phyloP scores from a whole-genome alignment of 2,329 filamentous ascomycete genomes.

The Fusarium graminum region DNA sequence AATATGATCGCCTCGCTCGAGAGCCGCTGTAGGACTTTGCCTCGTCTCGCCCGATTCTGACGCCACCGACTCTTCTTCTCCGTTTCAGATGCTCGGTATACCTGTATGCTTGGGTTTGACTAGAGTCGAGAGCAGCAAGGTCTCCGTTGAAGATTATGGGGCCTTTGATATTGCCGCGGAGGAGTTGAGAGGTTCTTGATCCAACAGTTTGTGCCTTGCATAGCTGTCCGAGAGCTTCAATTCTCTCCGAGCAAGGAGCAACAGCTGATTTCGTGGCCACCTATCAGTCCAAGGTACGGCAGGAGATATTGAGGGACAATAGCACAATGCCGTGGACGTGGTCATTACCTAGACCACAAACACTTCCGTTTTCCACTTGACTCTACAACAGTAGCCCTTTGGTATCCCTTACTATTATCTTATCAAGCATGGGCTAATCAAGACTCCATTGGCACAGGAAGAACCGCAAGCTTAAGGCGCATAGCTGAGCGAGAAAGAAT shows the following conservation, averaged over 20 bases:
- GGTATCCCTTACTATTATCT: conserved; percentile 1
- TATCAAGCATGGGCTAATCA: background rate
- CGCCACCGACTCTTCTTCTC: conserved; percentile 22
- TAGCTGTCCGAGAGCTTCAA: background rate
- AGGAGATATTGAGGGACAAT: background rate
- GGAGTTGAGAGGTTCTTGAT: background rate
- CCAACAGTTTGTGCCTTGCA: background rate
- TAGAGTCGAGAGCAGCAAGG: background rate
- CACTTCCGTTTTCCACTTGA: background rate
- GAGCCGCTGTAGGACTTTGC: background rate
- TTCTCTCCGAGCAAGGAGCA: background rate
- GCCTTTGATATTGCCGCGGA: background rate
- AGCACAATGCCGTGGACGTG: background rate
- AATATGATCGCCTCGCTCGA: background rate
- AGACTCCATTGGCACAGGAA: background rate
- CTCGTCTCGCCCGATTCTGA: conserved; percentile 11
- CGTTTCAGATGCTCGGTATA: background rate
- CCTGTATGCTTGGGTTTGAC: background rate
- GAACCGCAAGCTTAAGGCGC: background rate
- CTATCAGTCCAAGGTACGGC: background rate
- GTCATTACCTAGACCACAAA: background rate
- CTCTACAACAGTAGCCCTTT: background rate
- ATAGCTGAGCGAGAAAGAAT: background rate
- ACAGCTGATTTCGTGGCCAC: background rate
- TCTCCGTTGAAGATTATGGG: background rate